Conservation (phyloP, 352 stramenopile species). For the Blastocystis sp. region DNA sequence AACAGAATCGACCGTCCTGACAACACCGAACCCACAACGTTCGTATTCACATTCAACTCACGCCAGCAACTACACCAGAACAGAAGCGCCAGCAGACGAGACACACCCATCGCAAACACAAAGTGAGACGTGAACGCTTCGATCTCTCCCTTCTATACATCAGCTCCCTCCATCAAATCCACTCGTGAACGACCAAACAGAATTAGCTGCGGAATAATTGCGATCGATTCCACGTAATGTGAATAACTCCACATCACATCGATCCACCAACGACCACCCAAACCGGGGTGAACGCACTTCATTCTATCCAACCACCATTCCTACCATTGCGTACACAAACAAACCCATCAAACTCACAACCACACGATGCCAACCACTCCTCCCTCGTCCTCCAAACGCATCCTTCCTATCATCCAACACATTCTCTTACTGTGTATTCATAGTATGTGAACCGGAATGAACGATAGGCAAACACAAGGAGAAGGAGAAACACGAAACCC, state of each 20-base stretch:
- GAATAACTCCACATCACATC: background rate
- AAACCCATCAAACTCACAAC: no score
- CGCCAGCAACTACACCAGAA: constrained; percentile 16
- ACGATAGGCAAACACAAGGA: background rate
- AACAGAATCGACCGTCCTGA: constrained; percentile 2
- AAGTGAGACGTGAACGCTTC: constrained; percentile 2
- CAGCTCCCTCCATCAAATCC: background rate
- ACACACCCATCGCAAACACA: background rate
- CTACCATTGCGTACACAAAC: no score
- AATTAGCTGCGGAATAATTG: background rate
- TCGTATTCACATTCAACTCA: background rate
- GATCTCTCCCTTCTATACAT: background rate
- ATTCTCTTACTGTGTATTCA: background rate
- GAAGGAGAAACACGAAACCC: background rate
- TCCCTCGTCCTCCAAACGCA: background rate
- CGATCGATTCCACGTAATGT: constrained; percentile 6
- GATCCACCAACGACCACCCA: background rate
- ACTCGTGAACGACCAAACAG: constrained; percentile 1
- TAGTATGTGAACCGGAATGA: background rate
- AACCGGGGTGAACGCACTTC: background rate
- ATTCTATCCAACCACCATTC: background rate
- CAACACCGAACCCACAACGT: background rate
- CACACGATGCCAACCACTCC: no score
- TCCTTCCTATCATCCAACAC: background rate
- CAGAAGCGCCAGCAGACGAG: background rate